Evolutionary conservation across 306 rosid species (phyloP), one percentile per base, ranked within the genome.

Genomic region (Gillenia trifoliata): DNA sequence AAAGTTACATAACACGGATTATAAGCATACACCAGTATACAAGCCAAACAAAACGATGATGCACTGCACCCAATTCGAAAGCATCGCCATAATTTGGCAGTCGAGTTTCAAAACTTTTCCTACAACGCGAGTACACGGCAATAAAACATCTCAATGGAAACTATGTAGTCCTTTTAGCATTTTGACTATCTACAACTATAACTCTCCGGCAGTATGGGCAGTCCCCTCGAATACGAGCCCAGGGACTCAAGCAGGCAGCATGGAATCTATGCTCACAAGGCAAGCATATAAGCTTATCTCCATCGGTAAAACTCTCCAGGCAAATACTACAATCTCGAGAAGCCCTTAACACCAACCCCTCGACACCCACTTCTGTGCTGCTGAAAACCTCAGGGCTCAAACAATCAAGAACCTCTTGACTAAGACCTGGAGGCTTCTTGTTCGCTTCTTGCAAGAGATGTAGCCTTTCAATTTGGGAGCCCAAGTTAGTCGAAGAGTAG

Each of bases 221-320:
- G 64, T 93, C 96, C 23, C 94, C 98, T 41, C 90, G 88, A 49
- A 77, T 70, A 66, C 83, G 88, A 80, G 88, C 78, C 98, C 98
- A 93, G 41, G 89, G 97, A 79, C 79, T 85, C 88, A 93, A 83
- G 75, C 98, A 93, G 33, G 67, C 80, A 76, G 82, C 72, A 76
- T 93, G 98, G 75, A 93, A 91, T 73, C 83, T 84, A 81, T 93
- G 98, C 6, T 72, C 87, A 80, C 98, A 93, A 3, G 89, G 88
- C 84, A 93, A 79, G 75, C 70, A 75, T 73, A 84, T 78, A 70
- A 93, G 90, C 61, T 76, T 59, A 29, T 93, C 96, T 57, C 96
- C 97, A 23, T 75, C 87, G 11, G 34, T 19, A 67, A 88, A 91
- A 82, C 84, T 78, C 80, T 93, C 98, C 77, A 93, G 83, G 77